Evolutionary conservation across 2,329 filamentous ascomycete genomes (phyloP), one percentile per base, ranked within the genome.

Genomic region (Ceratocystis diversiconidia): DNA sequence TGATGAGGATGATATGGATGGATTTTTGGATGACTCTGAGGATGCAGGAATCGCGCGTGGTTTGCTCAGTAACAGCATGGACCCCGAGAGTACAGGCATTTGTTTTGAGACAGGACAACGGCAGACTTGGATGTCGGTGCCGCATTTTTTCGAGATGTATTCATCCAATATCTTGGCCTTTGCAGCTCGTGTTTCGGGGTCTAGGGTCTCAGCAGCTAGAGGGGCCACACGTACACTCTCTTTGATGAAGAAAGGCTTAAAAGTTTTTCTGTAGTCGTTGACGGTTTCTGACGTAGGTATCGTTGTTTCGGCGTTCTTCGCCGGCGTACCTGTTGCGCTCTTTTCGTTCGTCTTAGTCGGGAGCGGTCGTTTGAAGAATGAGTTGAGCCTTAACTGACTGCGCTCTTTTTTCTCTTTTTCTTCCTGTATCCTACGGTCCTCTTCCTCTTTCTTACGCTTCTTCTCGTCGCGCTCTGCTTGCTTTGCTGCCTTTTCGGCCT

Each of bases 1-100:
- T 66, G 87, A 88, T 65, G 87, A 85, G n/a, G 88, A 89, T 17
- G 91, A 95, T 67, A 88, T 96, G 85, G 89, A 90, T 3, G 92
- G 85, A 19, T 96, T 96, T 72, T 79, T 96, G 1, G 92, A 96
- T 70, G 90, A 95, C 70, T 89, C 89, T 5, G 89, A 95, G 64
- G 89, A 94, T 68, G 72, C 74, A 71, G 82, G 76, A 67, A 76
- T 75, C 72, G 78, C 75, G 69, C 79, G 73, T 81, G 82, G 78
- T 77, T 82, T 73, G 74, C 86, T 76, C 82, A 71, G 82, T 78
- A 84, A 85, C 36, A 85, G 89, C 69, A 80, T 95, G 71, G 84
- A 92, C 71, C 90, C 91, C 0, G 78, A 88, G 52, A 88, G 82
- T 72, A 90, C 85, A 2, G 94, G 92, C 0, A 76, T 97, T 8